Conservation (phyloP, 805 yeast species). For the Wickerhamomyces chaumierensis region DNA sequence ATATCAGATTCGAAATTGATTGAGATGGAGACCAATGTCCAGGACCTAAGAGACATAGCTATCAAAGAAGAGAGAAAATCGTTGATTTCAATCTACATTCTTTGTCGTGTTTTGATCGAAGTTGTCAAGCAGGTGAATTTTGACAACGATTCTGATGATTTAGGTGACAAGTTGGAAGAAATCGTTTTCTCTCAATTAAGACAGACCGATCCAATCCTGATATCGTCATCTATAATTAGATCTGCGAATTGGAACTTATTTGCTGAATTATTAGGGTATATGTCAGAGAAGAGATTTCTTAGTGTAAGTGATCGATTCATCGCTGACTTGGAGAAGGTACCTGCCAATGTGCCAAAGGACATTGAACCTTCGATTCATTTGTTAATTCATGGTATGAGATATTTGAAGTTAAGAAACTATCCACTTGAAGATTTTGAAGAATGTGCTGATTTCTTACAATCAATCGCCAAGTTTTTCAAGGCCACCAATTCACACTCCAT, state of each 20-base stretch:
- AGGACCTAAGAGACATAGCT: slow-evolving; percentile 47
- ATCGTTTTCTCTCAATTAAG: slow-evolving; percentile 84
- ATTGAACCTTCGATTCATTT: slow-evolving; percentile 55
- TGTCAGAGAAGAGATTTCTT: slow-evolving; percentile 75
- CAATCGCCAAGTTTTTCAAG: slow-evolving; percentile 74
- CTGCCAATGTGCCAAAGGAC: slow-evolving; percentile 36
- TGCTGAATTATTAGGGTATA: slow-evolving; percentile 79
- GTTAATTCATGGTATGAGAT: slow-evolving; percentile 86
- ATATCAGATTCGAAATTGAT: slow-evolving; percentile 51
- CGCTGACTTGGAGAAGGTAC: slow-evolving; percentile 81
- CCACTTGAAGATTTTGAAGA: slow-evolving; percentile 90
- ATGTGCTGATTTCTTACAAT: slow-evolving; percentile 79
- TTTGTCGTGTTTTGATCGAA: slow-evolving; percentile 87
- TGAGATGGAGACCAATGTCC: slow-evolving; percentile 25
- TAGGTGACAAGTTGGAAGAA: slow-evolving; percentile 80
- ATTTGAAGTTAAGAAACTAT: slow-evolving; percentile 63
- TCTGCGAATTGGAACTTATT: slow-evolving; percentile 91
- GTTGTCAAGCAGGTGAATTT: slow-evolving; percentile 80
- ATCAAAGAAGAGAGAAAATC: slow-evolving; percentile 82
- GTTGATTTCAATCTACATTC: slow-evolving; percentile 72
- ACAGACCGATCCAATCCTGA: slow-evolving; percentile 69
- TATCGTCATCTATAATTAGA: slow-evolving; percentile 61
- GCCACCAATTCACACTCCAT: slow-evolving; percentile 55
- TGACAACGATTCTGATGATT: slow-evolving; percentile 63
- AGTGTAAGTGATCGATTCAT: slow-evolving; percentile 90